A percentile compares a stretch with the other conserved stretches of the same genome.
phyloP scores from a whole-genome alignment of 2,329 filamentous ascomycete species.

The Orbilia javanica region DNA sequence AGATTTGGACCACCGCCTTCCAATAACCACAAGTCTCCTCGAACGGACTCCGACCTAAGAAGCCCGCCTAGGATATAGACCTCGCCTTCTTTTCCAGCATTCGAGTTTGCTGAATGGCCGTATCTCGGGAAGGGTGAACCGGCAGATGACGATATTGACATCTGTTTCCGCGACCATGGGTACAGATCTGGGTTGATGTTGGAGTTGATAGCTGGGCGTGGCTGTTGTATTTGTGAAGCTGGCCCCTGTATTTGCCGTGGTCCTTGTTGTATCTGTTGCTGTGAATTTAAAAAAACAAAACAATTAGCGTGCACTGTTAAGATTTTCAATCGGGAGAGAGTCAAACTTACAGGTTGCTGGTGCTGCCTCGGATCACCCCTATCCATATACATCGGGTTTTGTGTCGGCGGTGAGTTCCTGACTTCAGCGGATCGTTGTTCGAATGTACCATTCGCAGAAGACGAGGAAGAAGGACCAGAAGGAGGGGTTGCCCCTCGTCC shows the following conservation, averaged over 20 bases:
- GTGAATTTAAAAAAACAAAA: neutral
- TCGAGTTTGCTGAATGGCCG: conserved; percentile 92
- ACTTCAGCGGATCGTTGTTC: conserved; percentile 39
- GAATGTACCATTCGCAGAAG: conserved; percentile 45
- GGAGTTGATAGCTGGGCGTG: conserved; percentile 43
- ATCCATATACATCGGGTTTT: conserved; percentile 48
- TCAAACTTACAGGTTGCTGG: conserved; percentile 39
- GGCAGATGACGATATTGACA: conserved; percentile 86
- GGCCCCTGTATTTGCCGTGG: neutral
- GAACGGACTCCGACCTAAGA: conserved; percentile 93
- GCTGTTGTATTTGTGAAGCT: conserved; percentile 20
- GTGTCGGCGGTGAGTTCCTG: conserved; percentile 46
- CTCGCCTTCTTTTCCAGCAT: conserved; percentile 94
- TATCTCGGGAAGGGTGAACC: conserved; percentile 94
- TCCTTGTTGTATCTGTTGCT: conserved; percentile 9
- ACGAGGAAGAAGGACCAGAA: conserved; percentile 52
- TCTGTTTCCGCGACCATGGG: conserved; percentile 90
- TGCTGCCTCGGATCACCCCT: conserved; percentile 52
- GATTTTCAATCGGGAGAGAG: neutral
- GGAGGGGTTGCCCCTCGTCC: conserved; percentile 46
- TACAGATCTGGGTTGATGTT: conserved; percentile 72
- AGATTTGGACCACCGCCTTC: conserved; percentile 85
- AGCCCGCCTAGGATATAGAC: conserved; percentile 98
- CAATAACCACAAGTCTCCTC: conserved; percentile 97
- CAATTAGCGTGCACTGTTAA: neutral